Base-by-base conservation (phyloP, 1,139 yeast species). In the Pichia cactophila region DNA sequence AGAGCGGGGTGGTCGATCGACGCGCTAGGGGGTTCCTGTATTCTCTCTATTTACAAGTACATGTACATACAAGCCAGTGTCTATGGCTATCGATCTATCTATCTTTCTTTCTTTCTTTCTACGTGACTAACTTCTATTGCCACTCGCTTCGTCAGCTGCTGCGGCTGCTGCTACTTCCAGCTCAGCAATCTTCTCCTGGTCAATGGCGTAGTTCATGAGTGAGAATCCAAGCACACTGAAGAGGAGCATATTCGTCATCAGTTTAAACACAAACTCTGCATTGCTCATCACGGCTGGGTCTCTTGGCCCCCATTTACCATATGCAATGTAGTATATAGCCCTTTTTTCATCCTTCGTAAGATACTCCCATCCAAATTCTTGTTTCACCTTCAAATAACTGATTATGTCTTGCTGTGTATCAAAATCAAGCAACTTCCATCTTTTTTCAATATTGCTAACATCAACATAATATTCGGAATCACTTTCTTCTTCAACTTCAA, bases 231-330 rank as follows among this genome's bases (percentile, higher is more conserved):
- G 45, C 10, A 63, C 68, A 12, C 57, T 58, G 47, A 66, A 66
- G 41, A 66, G 50, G 2, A 66, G 55, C 40, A 61, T 56, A 38
- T 59, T 61, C 1, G 67, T 57, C 58, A 66, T 56, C 35, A 62
- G 47, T 36, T 58, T 59, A 54, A 66, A 65, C 3, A 62, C 55
- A 45, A 63, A 51, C 49, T 66, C 69, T 0, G 68, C 63, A 4
- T 56, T 38, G 26, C 56, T 63, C 58, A 65, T 50, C 4, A 50
- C 40, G 3, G 45, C 52, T 7, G 33, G 40, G 48, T 60, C 57
- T 65, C 83, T 71, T 59, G 83, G 80, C 38, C 83, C 83, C 83
- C 83, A 78, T 58, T 72, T 75, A 43, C 83, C 83, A 59, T 77
- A 78, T 37, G 81, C 75, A 54, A 78, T 75, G 65, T 74, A 78